Evolutionary conservation across 192 early-diverging fungal genomes (phyloP).

Genomic region (Coemansia erecta): DNA sequence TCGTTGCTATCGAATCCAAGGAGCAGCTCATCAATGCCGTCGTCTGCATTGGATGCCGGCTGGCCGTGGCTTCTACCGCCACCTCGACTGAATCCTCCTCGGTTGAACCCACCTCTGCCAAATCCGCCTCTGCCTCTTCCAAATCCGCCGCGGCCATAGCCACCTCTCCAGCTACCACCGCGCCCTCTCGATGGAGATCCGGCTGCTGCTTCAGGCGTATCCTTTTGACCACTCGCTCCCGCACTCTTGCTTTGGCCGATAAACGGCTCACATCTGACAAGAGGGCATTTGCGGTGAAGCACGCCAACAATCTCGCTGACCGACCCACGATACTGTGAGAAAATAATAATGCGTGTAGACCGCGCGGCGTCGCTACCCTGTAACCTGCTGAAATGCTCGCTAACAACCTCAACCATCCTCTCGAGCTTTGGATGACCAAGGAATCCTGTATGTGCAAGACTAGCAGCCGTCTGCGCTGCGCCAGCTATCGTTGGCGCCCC

Average conservation of each 20-base stretch:
- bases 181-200: constrained; percentile 8
- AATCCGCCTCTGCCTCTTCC: neutral
- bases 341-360: constrained; percentile 75
- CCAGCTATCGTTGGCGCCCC: neutral
- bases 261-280: constrained; percentile 70
- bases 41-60: neutral
- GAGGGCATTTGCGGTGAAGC: constrained; percentile 61
- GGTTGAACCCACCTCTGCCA: too few species aligned
- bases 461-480: constrained; percentile 5
- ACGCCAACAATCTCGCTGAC: constrained; percentile 79
- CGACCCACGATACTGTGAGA: constrained; percentile 79
- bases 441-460: constrained; percentile 33
- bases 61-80: constrained; percentile 3
- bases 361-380: constrained; percentile 24
- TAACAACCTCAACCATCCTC: constrained; percentile 59
- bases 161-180: constrained; percentile 17
- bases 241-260: constrained; percentile 68
- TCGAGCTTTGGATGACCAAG: constrained; percentile 83
- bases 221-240: neutral
- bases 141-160: constrained; percentile 7
- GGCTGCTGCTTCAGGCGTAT: neutral
- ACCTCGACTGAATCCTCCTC: too few species aligned
- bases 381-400: constrained; percentile 64
- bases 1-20: constrained; percentile 19
- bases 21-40: constrained; percentile 14